Evolutionary conservation across 2,329 filamentous ascomycete species (phyloP), one percentile per base, ranked within the genome.

Genomic region (Neoscytalidium dimidiatum): DNA sequence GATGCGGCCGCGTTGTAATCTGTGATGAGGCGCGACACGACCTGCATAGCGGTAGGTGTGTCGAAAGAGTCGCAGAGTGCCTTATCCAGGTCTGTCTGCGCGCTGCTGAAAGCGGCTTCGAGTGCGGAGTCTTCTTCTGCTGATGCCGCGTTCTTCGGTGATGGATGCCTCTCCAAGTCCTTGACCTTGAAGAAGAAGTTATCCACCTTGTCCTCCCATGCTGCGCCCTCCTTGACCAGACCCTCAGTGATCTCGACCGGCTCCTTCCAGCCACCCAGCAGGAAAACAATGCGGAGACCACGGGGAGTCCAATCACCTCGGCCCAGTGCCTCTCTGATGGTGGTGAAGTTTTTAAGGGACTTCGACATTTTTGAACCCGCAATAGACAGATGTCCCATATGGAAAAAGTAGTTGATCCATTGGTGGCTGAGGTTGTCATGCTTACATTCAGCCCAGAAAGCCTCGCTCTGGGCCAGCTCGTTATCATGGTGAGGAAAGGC

Each of bases 331-430:
- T 96, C 91, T 31, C 92, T 86, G 67, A 98, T 96, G 0, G 94
- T 97, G 44, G 92, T 92, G 77, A 97, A 97, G 77, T 97, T 98
- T 82, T 98, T 97, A 65, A 98, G 80, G 17, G 89, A 92, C 78
- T 98, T 98, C 65, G 90, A 94, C 94, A 98, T 98, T 77, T 98
- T 98, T 23, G 89, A 92, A 0, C 94, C 94, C 28, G 90, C 87
- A 65, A 98, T 97, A 5, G 89, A 90, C 53, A 97, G 80, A 75
- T 98, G 94, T 0, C 94, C 94, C 90, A 96, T 97, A 74, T 97
- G 94, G 17, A 97, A 75, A 79, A 97, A 98, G 79, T 97, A 96
- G 75, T 95, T 96, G 58, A 97, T 91, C 94, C 94, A 97, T 66
- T 92, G 92, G 48, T 82, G 78, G 3, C 48, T 52, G 33, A 69